Base-by-base conservation (phyloP, 371 early-diverging fungal genomes). In the Gilbertella persicaria region DNA sequence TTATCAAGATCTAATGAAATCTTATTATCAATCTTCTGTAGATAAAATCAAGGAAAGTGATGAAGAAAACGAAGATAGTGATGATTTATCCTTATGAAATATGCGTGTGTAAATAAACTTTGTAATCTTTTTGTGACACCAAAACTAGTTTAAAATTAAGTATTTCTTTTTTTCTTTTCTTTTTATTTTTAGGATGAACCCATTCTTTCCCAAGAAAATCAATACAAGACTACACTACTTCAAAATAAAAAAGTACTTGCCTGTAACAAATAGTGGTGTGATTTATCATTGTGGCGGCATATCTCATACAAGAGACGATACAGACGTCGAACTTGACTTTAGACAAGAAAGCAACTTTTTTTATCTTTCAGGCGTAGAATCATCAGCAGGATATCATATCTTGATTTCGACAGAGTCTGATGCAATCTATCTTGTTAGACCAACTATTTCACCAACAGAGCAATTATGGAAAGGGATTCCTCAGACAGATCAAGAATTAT, bases 281-380 rank as follows among this genome's bases (percentile, higher is more conserved):
- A 71, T 75, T 29, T 75, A 71, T 43, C 61, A 60, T 47, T 47
- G 61, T 29, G 83, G 83, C 12, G 56, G 66, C 0, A 42, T 50
- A 5, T 46, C 49, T 16, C 36, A 55, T 29, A 59, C 48, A 41
- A 59, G 83, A 16, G 77, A 80, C 43, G 78, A 75, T 55, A 82
- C 80, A 14, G 83, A 82, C 33, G 65, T 71, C 0, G 83, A 80
- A 25, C 46, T 82, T 8, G 73, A 76, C 28, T 82, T 79, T 44
- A 72, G 80, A 12, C 82, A 84, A 53, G 79, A 78, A 48, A 77
- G 78, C 53, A 67, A 79, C 58, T 84, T 84, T 44, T 71, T 71
- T 45, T 84, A 82, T 59, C 60, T 82, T 14, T 73, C 82, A 2
- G 82, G 75, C 20, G 79, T 82, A 3, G 78, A 74, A n/a, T 65